Conservation (phyloP, 768 basidiomycete species). For the Mycena metata region DNA sequence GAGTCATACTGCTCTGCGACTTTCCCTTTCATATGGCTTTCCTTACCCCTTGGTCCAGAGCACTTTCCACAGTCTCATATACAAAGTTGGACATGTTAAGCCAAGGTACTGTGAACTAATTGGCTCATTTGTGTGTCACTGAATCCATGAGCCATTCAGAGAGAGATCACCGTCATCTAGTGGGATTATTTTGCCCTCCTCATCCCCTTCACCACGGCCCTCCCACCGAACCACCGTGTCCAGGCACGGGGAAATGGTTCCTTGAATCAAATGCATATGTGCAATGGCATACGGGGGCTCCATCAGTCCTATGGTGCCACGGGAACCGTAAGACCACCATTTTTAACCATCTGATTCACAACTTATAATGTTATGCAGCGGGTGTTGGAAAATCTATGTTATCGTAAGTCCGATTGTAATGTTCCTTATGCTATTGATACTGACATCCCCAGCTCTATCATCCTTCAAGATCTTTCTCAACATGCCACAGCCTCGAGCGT, state of each 20-base stretch:
- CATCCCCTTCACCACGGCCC: constrained; percentile 8
- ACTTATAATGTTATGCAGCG: constrained; percentile 3
- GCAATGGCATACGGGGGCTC: constrained; percentile 13
- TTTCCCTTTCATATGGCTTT: background rate
- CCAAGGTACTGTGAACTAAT: constrained; percentile 5
- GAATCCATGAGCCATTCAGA: constrained; percentile 10
- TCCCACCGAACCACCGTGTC: constrained; percentile 17
- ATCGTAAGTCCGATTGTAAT: constrained; percentile 18
- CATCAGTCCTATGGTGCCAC: constrained; percentile 30
- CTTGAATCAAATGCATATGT: constrained; percentile 24
- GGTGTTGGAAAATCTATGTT: constrained; percentile 32
- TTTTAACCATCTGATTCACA: background rate
- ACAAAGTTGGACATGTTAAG: constrained; percentile 1
- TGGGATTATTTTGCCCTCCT: constrained; percentile 26
- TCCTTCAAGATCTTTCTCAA: constrained; percentile 27
- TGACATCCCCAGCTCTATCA: constrained; percentile 17
- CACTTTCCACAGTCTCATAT: constrained; percentile 12
- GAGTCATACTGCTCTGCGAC: background rate
- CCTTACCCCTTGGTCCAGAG: background rate
- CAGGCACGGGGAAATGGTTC: constrained; percentile 32
- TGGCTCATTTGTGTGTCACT: background rate
- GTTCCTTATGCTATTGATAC: background rate
- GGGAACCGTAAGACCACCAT: constrained; percentile 24
- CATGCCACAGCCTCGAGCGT: constrained; percentile 5
- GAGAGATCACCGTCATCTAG: constrained; percentile 13